Evolutionary conservation across 805 yeast genomes (phyloP).

Genomic region (Clavispora carvajalis): DNA sequence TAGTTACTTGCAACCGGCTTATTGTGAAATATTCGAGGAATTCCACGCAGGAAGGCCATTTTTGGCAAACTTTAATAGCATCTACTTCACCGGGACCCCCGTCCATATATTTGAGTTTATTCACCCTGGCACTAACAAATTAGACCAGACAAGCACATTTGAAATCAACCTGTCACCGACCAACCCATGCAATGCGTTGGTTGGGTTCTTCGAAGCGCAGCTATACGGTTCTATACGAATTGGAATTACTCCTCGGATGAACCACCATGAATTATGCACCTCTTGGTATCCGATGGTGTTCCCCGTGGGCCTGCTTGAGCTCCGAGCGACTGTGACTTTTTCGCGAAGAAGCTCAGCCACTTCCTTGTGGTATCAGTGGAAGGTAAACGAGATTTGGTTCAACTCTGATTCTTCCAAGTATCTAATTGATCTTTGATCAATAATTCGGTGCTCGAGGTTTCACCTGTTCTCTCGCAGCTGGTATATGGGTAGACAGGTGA

Average conservation of each 20-base stretch:
- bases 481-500: too few relatives aligned
- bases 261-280: slow-evolving; percentile 17
- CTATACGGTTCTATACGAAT: slow-evolving; percentile 57
- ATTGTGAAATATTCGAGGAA: slow-evolving; percentile 29
- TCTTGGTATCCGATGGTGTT: slow-evolving; percentile 39
- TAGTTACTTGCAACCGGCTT: slow-evolving; percentile 62
- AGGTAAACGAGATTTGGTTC: slow-evolving; percentile 14
- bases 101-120: slow-evolving; percentile 57
- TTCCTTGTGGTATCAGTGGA: slow-evolving; percentile 25
- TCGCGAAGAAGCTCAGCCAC: slow-evolving; percentile 3
- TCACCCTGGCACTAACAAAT: slow-evolving; percentile 43
- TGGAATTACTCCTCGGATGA: slow-evolving; percentile 31
- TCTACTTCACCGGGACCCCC: slow-evolving; percentile 26
- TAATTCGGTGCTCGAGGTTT: background rate
- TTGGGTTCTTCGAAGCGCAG: slow-evolving; percentile 69
- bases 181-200: slow-evolving; percentile 61
- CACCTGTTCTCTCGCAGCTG: background rate
- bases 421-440: slow-evolving; percentile 6
- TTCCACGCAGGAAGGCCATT: slow-evolving; percentile 15
- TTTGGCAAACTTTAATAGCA: slow-evolving; percentile 16
- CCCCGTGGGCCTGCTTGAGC: slow-evolving; percentile 16
- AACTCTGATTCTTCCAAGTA: slow-evolving; percentile 16
- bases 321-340: background rate
- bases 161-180: slow-evolving; percentile 24
- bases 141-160: slow-evolving; percentile 29